A percentile compares a stretch with the other conserved stretches of the same genome.
Conservation (phyloP, 2,329 filamentous ascomycete species). For the Pleomassaria siparia region DNA sequence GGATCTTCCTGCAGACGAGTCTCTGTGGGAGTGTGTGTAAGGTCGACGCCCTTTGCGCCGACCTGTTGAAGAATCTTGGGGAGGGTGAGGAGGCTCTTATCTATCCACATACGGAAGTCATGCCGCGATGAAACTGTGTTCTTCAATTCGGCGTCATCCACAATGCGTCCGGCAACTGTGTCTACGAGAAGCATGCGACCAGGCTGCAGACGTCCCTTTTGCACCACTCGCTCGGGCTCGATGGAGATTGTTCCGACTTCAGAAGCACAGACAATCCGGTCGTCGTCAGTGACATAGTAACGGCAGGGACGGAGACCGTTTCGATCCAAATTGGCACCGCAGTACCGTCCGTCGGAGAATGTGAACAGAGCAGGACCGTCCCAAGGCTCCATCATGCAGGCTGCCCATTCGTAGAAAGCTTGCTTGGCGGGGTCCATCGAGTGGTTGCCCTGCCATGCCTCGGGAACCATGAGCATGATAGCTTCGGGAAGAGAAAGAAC, state of each 20-base stretch:
- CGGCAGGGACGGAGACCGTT: conserved; percentile 94
- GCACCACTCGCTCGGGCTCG: conserved; percentile 84
- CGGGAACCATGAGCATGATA: conserved; percentile 97
- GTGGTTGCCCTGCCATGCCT: conserved; percentile 94
- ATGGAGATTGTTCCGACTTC: conserved; percentile 93
- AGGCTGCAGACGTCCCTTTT: conserved; percentile 91
- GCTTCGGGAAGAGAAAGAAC: conserved; percentile 93
- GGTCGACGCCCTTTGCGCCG: conserved; percentile 59
- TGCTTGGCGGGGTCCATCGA: conserved; percentile 93
- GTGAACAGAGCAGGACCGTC: conserved; percentile 96
- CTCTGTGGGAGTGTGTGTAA: conserved; percentile 68
- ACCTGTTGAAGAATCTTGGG: conserved; percentile 71
- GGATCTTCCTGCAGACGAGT: conserved; percentile 79
- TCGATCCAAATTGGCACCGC: conserved; percentile 92
- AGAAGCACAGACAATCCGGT: conserved; percentile 94
- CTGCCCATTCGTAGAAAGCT: conserved; percentile 98
- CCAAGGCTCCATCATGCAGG: conserved; percentile 99
- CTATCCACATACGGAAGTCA: conserved; percentile 86
- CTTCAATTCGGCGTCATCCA: conserved; percentile 92
- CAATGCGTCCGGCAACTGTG: conserved; percentile 85
- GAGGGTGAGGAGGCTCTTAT: conserved; percentile 80
- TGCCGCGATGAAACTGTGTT: conserved; percentile 80
- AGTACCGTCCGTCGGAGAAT: conserved; percentile 94
- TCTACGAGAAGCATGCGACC: conserved; percentile 96
- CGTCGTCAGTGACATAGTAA: conserved; percentile 96